Base-by-base conservation (phyloP, 225 moss, liverwort and hornwort genomes). In the Neckera pumila region DNA sequence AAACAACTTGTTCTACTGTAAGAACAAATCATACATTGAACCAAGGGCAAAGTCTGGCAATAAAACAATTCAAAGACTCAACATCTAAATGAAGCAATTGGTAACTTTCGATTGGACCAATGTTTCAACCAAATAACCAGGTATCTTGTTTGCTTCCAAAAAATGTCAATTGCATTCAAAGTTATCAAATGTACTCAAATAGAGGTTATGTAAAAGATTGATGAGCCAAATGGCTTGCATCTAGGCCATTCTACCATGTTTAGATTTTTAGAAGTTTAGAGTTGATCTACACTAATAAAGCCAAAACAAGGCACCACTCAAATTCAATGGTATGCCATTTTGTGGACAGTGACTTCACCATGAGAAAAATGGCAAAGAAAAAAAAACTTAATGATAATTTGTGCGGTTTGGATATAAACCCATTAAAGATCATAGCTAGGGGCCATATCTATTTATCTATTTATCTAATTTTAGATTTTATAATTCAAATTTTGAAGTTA, bases 271-370 rank as follows among this genome's bases (percentile, higher is more conserved):
- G 12, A 51, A 51, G 51, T 51, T 51, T 34, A 51, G 7, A 13
- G 8, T 33, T 21, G 51, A 51, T 76, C 2, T 21, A 8, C 49
- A 49, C 49, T 2, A 33, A 4, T 53, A 20, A 49, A 1, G 17
- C 2, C 2, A 76, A 0, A 76, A 5, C 13, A 8, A 33, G 12
- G 75, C 2, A 49, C 4, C 1, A 30, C 17, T 28, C 0, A 0
- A 47, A 47, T 47, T 30, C 3, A 17, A 14, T 30, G 11, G 9
- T 47, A 47, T 47, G 7, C 47, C 12, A 11, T 11, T 30, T 74
- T 47, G 11, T 31, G 2, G 4, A 31, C 19, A 1, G 4, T 19
- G 30, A 49, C 12, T 12, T 49, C 49, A 49, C 49, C 4, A 18
- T 47, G 19, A 30, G 1, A 30, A 73, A 74, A 47, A 4, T 7